phyloP scores from a whole-genome alignment of 2,329 filamentous ascomycete species.

The Paecilomyces variotii region DNA sequence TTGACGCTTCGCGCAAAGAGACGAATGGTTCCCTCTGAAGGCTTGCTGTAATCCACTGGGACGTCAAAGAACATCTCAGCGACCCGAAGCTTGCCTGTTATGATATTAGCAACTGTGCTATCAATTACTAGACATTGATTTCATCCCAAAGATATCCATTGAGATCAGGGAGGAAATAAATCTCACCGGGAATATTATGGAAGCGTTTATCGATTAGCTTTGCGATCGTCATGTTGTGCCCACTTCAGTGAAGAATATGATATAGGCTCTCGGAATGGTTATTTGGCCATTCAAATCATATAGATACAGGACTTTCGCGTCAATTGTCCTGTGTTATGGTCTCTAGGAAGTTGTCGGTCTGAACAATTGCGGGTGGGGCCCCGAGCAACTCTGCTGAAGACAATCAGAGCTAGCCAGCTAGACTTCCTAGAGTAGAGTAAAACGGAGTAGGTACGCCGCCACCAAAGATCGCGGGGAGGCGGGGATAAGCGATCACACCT shows the following conservation, averaged over 20 bases:
- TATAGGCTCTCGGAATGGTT: background rate
- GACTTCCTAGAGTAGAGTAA: background rate
- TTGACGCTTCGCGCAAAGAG: constrained; percentile 71
- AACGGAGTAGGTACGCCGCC: background rate
- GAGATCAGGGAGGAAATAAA: background rate
- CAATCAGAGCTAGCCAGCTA: background rate
- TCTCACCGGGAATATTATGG: constrained; percentile 31
- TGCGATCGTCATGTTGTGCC: constrained; percentile 23
- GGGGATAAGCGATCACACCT: background rate
- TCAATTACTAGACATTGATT: background rate
- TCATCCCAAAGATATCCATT: background rate
- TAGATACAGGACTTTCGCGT: background rate
- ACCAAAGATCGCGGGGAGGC: background rate
- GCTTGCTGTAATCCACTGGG: constrained; percentile 66
- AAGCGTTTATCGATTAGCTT: constrained; percentile 30
- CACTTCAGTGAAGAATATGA: background rate
- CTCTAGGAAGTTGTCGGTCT: background rate
- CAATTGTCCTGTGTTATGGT: background rate
- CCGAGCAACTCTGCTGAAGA: background rate
- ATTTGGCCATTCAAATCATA: background rate
- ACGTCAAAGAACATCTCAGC: constrained; percentile 84
- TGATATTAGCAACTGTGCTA: background rate
- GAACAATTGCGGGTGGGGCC: background rate
- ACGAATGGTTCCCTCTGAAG: constrained; percentile 53
- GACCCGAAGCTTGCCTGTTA: constrained; percentile 61